Base-by-base conservation (phyloP, 78 protist genomes). In the Chrysochromulina tobinii region DNA sequence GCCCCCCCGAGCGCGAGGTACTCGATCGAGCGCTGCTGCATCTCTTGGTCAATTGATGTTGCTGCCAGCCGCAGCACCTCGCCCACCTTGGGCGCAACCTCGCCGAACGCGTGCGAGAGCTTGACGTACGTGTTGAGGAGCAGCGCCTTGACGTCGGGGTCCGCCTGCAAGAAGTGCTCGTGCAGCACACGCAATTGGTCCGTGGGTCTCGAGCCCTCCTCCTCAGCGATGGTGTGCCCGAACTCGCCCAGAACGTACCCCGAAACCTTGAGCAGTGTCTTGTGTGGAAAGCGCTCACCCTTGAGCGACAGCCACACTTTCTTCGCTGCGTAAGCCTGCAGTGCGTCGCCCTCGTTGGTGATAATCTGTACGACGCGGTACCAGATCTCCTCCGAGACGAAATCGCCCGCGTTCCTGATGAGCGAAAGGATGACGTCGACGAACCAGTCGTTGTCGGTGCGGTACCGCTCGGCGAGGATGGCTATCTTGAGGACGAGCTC, bases 11-110 rank as follows among this genome's bases (percentile, higher is more conserved):
- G 90, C 83, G 79, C 87, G 23, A 85, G 48, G 95, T 98, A 98
- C 90, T 98, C 99, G 89, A 61, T 20, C 21, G 99, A 99, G 59
- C 99, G 98, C 95, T 99, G 99, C 93, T 99, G 99, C 58, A 98
- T 38, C 91, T 98, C 99, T 61, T 38, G 38, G 92, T 98, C 97
- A 51, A 96, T 92, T 59, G 64, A 21, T 21, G 88, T 14, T n/a
- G 59, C 4, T 77, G 64, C 18, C 64, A 17, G 59, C 25, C 50
- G 20, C 91, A 98, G 84, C 53, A 96, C 38, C 38, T 75, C 93
- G 86, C 21, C 0, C n/a, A 68, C 54, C 48, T 50, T 20, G 3
- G 7, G 50, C 14, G 93, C 48, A 50, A 97, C 61, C 77, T 97
- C 97, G 53, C 98, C 96, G 96, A 83, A 97, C 12, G 92, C 61